phyloP scores from a whole-genome alignment of 2,329 filamentous ascomycete genomes.

The Tolypocladium cylindrosporum region DNA sequence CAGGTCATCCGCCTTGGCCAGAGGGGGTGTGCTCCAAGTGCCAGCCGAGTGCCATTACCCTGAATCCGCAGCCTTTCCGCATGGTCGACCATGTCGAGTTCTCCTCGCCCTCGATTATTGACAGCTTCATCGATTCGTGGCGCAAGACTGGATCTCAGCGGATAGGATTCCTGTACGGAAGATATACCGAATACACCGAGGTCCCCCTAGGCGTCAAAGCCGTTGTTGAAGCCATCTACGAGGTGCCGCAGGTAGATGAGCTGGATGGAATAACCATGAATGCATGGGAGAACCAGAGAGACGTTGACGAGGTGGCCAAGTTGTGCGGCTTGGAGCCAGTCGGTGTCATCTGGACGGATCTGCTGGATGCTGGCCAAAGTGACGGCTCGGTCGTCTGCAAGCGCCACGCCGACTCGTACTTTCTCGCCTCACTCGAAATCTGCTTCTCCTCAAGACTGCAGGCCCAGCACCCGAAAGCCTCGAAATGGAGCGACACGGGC shows the following conservation, averaged over 20 bases:
- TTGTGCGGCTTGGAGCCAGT: slow-evolving; percentile 81
- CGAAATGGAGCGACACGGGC: slow-evolving; percentile 95
- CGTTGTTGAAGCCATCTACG: slow-evolving; percentile 93
- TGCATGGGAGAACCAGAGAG: slow-evolving; percentile 75
- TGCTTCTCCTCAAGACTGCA: slow-evolving; percentile 82
- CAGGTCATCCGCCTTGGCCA: slow-evolving; percentile 86
- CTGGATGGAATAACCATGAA: slow-evolving; percentile 77
- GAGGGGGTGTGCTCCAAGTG: slow-evolving; percentile 98
- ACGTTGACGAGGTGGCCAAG: slow-evolving; percentile 69
- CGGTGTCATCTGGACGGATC: slow-evolving; percentile 90
- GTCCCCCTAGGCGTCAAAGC: slow-evolving; percentile 92
- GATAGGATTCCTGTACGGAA: slow-evolving; percentile 82
- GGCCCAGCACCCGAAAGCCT: slow-evolving; percentile 76
- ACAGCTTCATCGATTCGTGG: slow-evolving; percentile 89
- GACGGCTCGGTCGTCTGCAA: slow-evolving; percentile 90
- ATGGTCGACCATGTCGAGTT: slow-evolving; percentile 99
- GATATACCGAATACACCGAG: slow-evolving; percentile 82
- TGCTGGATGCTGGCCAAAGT: slow-evolving; percentile 69
- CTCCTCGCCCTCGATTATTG: slow-evolving; percentile 71
- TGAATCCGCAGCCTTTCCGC: slow-evolving; percentile 87
- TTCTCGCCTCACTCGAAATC: slow-evolving; percentile 84
- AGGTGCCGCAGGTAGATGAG: slow-evolving; percentile 86
- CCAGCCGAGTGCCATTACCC: slow-evolving; percentile 90
- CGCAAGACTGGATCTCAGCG: slow-evolving; percentile 74
- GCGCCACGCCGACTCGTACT: slow-evolving; percentile 91